Evolutionary conservation across 768 basidiomycete species (phyloP).

Genomic region (Amanita jacksonii): DNA sequence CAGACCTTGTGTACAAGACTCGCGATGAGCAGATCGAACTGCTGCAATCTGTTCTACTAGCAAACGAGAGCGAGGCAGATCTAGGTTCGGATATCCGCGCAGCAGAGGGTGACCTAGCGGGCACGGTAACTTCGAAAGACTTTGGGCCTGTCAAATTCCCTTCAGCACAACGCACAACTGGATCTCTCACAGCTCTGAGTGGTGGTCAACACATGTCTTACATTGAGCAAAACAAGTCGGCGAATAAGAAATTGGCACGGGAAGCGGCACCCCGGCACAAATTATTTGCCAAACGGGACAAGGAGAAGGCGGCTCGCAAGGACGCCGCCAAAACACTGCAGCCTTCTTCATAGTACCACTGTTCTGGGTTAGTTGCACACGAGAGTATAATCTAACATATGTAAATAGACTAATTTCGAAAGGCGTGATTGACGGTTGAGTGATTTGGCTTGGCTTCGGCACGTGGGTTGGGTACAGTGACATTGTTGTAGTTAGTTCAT

Average conservation of each 20-base stretch:
- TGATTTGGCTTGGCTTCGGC: slow-evolving; percentile 8
- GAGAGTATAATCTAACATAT: background rate
- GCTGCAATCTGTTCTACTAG: slow-evolving; percentile 83
- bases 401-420: slow-evolving; percentile 8
- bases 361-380: slow-evolving; percentile 4
- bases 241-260: slow-evolving; percentile 69
- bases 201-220: slow-evolving; percentile 92
- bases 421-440: slow-evolving; percentile 6
- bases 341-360: background rate
- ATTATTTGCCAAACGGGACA: slow-evolving; percentile 76
- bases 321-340: slow-evolving; percentile 21
- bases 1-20: slow-evolving; percentile 86
- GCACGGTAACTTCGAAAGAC: slow-evolving; percentile 80
- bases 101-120: slow-evolving; percentile 79
- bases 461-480: slow-evolving; percentile 6
- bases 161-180: slow-evolving; percentile 65
- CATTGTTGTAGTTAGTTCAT: too few species aligned
- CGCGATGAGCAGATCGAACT: slow-evolving; percentile 94
- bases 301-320: slow-evolving; percentile 53
- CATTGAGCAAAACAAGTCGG: slow-evolving; percentile 85
- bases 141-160: slow-evolving; percentile 73
- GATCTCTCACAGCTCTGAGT: slow-evolving; percentile 74
- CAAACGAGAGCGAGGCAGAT: slow-evolving; percentile 86
- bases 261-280: slow-evolving; percentile 56
- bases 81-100: slow-evolving; percentile 76